phyloP scores from a whole-genome alignment of 2,329 filamentous ascomycete species.

The Salinomyces thailandicus region DNA sequence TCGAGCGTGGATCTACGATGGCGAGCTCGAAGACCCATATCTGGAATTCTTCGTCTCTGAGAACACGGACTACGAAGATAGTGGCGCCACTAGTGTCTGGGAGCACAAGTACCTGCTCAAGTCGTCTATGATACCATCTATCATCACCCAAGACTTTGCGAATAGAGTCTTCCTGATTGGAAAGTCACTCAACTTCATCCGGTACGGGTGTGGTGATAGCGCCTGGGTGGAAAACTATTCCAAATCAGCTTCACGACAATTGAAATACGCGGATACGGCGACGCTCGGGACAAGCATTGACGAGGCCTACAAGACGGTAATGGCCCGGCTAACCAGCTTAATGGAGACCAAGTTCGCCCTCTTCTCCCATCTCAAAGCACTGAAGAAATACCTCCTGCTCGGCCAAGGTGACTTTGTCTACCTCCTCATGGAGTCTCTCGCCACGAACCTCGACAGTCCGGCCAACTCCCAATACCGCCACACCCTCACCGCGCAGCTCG shows the following conservation, averaged over 20 bases:
- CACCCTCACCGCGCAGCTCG: constrained; percentile 91
- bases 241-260: constrained; percentile 80
- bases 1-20: constrained; percentile 94
- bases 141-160: constrained; percentile 86
- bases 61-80: constrained; percentile 49
- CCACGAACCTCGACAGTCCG: constrained; percentile 83
- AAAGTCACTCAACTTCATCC: constrained; percentile 96
- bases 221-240: constrained; percentile 95
- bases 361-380: constrained; percentile 79
- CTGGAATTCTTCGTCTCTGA: constrained; percentile 91
- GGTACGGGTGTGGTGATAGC: constrained; percentile 86
- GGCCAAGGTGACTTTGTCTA: constrained; percentile 97
- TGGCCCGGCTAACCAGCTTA: constrained; percentile 84
- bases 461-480: constrained; percentile 96
- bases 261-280: constrained; percentile 85
- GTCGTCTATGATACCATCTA: constrained; percentile 78
- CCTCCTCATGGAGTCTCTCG: constrained; percentile 89
- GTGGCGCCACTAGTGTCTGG: constrained; percentile 81
- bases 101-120: constrained; percentile 92
- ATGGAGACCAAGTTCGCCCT: constrained; percentile 94
- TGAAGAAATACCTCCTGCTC: constrained; percentile 90
- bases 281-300: constrained; percentile 89
- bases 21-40: constrained; percentile 92
- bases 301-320: constrained; percentile 94
- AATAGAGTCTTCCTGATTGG: constrained; percentile 96